Percentiles rank a stretch among this genome's conserved stretches.
phyloP scores from a whole-genome alignment of 2,329 filamentous ascomycete genomes.

The Incumbomyces delicatus region DNA sequence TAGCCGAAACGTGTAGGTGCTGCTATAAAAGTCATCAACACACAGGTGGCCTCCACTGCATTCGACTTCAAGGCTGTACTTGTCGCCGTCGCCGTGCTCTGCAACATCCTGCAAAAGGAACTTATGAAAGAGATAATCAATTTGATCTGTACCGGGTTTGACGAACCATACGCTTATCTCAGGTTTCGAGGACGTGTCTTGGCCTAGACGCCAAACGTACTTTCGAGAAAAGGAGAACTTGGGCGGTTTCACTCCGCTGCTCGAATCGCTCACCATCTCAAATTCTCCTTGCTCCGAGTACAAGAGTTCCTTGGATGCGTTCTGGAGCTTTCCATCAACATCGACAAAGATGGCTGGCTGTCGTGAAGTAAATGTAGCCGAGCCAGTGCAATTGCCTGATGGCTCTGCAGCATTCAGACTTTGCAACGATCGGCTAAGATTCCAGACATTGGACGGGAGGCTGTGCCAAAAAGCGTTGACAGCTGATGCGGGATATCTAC shows the following conservation, averaged over 20 bases:
- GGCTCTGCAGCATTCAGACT: slow-evolving; percentile 33
- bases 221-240: slow-evolving; percentile 27
- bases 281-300: slow-evolving; percentile 34
- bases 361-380: slow-evolving; percentile 29
- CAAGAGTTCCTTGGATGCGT: slow-evolving; percentile 23
- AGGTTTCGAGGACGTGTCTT: slow-evolving; percentile 9
- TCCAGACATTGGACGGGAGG: slow-evolving; percentile 23
- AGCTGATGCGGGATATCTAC: slow-evolving; percentile 22
- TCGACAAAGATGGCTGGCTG: slow-evolving; percentile 16
- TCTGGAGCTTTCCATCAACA: slow-evolving; percentile 20
- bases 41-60: slow-evolving; percentile 36
- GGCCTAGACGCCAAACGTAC: slow-evolving; percentile 33
- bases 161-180: slow-evolving; percentile 37
- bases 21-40: slow-evolving; percentile 38
- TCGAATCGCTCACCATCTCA: slow-evolving; percentile 29
- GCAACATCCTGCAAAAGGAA: slow-evolving; percentile 26
- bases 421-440: slow-evolving; percentile 29
- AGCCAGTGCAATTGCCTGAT: slow-evolving; percentile 32
- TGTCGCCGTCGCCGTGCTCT: slow-evolving; percentile 14
- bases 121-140: slow-evolving; percentile 37
- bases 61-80: slow-evolving; percentile 7
- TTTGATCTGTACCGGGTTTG: slow-evolving; percentile 27
- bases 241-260: slow-evolving; percentile 7
- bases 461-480: slow-evolving; percentile 1
- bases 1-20: slow-evolving; percentile 34